Percentiles rank a stretch among this genome's conserved stretches.
These are phyloP conservation scores for Lactifluus rugatus DNA, from an alignment of 768 basidiomycete species.

Conservation along the genomic window DNA sequence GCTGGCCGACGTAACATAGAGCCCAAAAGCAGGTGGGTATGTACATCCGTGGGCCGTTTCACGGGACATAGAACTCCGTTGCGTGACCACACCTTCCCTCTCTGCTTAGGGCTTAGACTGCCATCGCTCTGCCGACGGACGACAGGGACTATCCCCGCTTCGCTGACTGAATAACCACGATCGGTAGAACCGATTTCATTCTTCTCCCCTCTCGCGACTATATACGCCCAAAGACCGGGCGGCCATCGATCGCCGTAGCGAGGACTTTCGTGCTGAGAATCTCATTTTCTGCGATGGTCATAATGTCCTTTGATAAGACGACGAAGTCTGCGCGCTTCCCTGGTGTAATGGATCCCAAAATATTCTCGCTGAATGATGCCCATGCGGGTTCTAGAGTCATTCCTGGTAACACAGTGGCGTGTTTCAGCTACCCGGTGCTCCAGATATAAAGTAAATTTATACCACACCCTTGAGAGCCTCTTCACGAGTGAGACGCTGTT, in stretches of 20 bases:
- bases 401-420: slow-evolving; percentile 32
- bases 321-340: slow-evolving; percentile 84
- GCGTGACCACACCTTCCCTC: not conserved
- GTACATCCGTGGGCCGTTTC: not conserved
- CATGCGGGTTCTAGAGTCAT: slow-evolving; percentile 86
- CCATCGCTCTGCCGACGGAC: not conserved
- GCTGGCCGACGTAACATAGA: not conserved
- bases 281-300: slow-evolving; percentile 46
- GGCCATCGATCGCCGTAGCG: slow-evolving; percentile 74
- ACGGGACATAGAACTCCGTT: not conserved
- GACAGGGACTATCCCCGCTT: slow-evolving; percentile 6
- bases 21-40: not conserved
- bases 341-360: slow-evolving; percentile 62
- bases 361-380: slow-evolving; percentile 70
- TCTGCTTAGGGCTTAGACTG: not conserved
- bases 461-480: slow-evolving; percentile 66
- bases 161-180: not conserved
- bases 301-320: slow-evolving; percentile 75
- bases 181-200: not conserved
- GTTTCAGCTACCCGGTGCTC: not conserved
- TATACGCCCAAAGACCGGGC: slow-evolving; percentile 35
- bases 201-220: slow-evolving; percentile 17
- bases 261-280: slow-evolving; percentile 62
- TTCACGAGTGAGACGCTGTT: slow-evolving; percentile 61
- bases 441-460: not conserved